phyloP scores from a whole-genome alignment of 352 stramenopile species.

The Phytophthora boehmeriae region DNA sequence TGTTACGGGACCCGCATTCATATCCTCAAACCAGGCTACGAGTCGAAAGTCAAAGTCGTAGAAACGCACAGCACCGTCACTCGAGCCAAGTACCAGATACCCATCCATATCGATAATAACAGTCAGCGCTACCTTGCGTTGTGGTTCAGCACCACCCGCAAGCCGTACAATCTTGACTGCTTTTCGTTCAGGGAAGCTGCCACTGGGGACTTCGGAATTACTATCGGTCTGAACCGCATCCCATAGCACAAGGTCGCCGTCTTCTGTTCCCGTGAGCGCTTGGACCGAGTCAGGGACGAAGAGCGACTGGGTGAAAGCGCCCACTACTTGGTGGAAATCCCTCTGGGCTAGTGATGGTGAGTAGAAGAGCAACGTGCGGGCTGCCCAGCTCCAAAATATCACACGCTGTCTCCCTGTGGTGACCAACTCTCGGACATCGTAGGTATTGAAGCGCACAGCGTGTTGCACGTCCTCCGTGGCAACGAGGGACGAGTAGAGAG shows the following conservation, averaged over 20 bases:
- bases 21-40: slow-evolving; percentile 94
- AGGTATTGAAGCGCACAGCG: slow-evolving; percentile 90
- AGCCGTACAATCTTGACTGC: slow-evolving; percentile 88
- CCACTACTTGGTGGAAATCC: slow-evolving; percentile 83
- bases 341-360: slow-evolving; percentile 82
- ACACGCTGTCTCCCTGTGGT: slow-evolving; percentile 87
- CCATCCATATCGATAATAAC: slow-evolving; percentile 83
- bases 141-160: slow-evolving; percentile 47
- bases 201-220: slow-evolving; percentile 22
- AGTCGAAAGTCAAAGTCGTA: slow-evolving; percentile 95
- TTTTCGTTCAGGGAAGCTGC: slow-evolving; percentile 65
- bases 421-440: slow-evolving; percentile 89
- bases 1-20: slow-evolving; percentile 88
- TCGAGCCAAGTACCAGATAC: slow-evolving; percentile 90
- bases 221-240: slow-evolving; percentile 52
- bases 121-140: slow-evolving; percentile 58
- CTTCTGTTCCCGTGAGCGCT: slow-evolving; percentile 85
- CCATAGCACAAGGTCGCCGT: slow-evolving; percentile 91
- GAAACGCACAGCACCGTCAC: slow-evolving; percentile 91
- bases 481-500: slow-evolving; percentile 69
- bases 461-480: slow-evolving; percentile 79
- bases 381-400: slow-evolving; percentile 91
- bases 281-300: slow-evolving; percentile 88
- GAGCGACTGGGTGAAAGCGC: slow-evolving; percentile 84
- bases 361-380: slow-evolving; percentile 83